phyloP scores from a whole-genome alignment of 2,329 filamentous ascomycete genomes.

The Tympanopsis confertula region DNA sequence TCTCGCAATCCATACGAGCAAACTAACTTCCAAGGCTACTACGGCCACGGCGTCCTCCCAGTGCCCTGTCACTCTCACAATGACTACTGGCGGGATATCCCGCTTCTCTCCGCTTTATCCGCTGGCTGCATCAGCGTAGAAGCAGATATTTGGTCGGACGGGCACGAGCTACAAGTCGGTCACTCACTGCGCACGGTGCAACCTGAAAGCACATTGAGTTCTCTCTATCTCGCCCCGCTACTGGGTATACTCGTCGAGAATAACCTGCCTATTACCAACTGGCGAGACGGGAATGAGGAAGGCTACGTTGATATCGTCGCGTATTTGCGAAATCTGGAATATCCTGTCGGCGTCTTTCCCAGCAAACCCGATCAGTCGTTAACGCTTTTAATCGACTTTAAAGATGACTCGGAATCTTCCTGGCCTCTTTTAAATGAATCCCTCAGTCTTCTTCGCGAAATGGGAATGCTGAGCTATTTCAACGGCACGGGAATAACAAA shows the following conservation, averaged over 20 bases:
- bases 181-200: conserved; percentile 34
- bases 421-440: not conserved
- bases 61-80: conserved; percentile 44
- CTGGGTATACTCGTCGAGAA: conserved; percentile 30
- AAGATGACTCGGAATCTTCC: not conserved
- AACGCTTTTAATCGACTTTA: not conserved
- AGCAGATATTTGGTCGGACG: conserved; percentile 43
- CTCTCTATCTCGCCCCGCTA: conserved; percentile 39
- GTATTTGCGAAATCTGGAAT: not conserved
- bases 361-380: not conserved
- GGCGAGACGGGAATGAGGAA: no score
- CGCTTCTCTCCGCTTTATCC: conserved; percentile 39
- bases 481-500: not conserved
- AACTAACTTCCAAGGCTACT: no score
- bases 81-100: conserved; percentile 43
- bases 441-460: not conserved
- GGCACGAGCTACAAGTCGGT: conserved; percentile 39
- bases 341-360: not conserved
- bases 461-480: not conserved
- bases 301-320: no score
- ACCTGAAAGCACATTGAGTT: conserved; percentile 30
- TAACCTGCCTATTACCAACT: not conserved
- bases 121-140: conserved; percentile 42
- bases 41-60: conserved; percentile 34
- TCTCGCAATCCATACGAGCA: no score